These are phyloP conservation scores for Blastobotrys raffinosifermentans DNA, from an alignment of 1,139 yeast species.

Conservation along the genomic window DNA sequence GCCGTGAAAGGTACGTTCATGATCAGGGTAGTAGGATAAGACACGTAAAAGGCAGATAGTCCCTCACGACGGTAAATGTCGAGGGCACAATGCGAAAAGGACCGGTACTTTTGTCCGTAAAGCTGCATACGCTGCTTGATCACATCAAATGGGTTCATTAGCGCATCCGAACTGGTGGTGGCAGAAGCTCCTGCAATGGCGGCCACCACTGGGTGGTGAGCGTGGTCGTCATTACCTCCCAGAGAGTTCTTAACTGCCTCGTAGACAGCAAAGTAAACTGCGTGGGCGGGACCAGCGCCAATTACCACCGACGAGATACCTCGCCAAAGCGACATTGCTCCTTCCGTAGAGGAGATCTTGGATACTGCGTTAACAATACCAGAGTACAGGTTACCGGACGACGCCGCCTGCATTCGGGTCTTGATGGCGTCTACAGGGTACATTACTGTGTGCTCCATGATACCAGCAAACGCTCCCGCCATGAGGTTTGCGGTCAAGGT, in stretches of 20 bases:
- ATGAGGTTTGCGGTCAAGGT: constrained; percentile 72
- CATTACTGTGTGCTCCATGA: constrained; percentile 95
- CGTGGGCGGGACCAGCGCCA: constrained; percentile 99
- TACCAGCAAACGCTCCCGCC: constrained; percentile 98
- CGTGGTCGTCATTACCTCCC: constrained; percentile 36
- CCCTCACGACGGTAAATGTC: constrained; percentile 72
- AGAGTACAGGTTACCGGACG: constrained; percentile 36
- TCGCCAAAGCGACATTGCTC: constrained; percentile 85
- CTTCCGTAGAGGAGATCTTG: constrained; percentile 80
- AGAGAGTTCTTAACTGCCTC: constrained; percentile 70
- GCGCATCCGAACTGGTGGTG: constrained; percentile 86
- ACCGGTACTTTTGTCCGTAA: constrained; percentile 26
- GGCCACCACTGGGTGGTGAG: constrained; percentile 74
- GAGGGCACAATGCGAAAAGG: constrained; percentile 35
- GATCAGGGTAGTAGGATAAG: constrained; percentile 90
- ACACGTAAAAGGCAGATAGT: constrained; percentile 73
- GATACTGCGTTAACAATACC: constrained; percentile 59
- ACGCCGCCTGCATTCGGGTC: constrained; percentile 87
- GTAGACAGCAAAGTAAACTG: constrained; percentile 93
- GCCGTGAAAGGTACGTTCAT: constrained; percentile 97
- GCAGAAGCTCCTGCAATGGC: constrained; percentile 92
- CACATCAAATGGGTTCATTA: constrained; percentile 97
- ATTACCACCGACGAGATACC: constrained; percentile 89
- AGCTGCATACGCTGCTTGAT: constrained; percentile 82
- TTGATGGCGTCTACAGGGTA: constrained; percentile 90